A percentile compares a stretch with the other conserved stretches of the same genome.
phyloP scores from a whole-genome alignment of 2,329 filamentous ascomycete species.

The Colletotrichum horii region DNA sequence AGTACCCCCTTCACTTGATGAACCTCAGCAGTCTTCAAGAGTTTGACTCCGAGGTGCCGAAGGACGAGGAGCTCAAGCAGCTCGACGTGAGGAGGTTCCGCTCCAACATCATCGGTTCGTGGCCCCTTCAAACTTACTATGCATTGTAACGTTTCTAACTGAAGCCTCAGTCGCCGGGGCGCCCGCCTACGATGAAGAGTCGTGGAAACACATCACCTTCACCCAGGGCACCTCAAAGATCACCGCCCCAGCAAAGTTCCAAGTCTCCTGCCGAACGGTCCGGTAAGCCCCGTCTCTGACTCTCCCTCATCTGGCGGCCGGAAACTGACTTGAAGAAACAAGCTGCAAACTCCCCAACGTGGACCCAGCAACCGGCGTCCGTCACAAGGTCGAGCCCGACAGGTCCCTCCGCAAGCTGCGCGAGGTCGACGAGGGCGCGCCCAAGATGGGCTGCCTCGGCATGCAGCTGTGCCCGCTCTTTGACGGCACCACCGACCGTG shows the following conservation, averaged over 20 bases:
- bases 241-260: constrained; percentile 46
- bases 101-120: constrained; percentile 71
- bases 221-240: constrained; percentile 53
- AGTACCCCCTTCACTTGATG: constrained; percentile 75
- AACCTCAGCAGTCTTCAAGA: constrained; percentile 69
- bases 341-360: constrained; percentile 76
- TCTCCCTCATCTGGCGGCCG: background rate
- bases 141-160: background rate
- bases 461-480: constrained; percentile 70
- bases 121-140: background rate
- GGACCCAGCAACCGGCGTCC: constrained; percentile 63
- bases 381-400: constrained; percentile 62
- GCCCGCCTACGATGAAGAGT: constrained; percentile 71
- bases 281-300: constrained; percentile 44
- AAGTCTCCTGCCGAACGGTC: constrained; percentile 69
- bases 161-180: constrained; percentile 59
- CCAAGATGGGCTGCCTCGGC: constrained; percentile 62
- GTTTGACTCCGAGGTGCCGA: constrained; percentile 61
- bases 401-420: constrained; percentile 62
- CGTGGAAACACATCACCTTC: constrained; percentile 68
- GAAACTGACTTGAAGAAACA: background rate
- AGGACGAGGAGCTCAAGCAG: constrained; percentile 49
- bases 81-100: constrained; percentile 71
- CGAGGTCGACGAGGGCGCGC: constrained; percentile 65
- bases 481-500: constrained; percentile 28